A percentile compares a stretch with the other conserved stretches of the same genome.
phyloP scores from a whole-genome alignment of 495 filamentous ascomycete species.

The Aspergillus nanangensis region DNA sequence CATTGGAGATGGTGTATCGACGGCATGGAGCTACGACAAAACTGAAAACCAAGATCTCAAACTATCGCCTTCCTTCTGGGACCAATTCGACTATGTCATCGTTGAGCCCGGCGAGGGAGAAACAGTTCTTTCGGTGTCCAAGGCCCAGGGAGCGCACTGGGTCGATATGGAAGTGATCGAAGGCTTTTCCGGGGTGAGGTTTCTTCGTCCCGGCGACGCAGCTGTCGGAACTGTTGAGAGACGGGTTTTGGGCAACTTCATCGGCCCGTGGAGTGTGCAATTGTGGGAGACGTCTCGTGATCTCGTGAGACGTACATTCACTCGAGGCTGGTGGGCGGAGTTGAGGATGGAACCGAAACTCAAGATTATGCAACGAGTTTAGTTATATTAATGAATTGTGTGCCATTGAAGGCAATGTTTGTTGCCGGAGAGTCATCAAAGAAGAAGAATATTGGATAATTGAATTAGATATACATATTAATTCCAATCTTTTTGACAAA shows the following conservation, averaged over 20 bases:
- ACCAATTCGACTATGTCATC: conserved; percentile 74
- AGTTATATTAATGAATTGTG: background rate
- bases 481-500: too few species aligned
- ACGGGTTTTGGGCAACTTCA: conserved; percentile 19
- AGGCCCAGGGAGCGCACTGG: conserved; percentile 58
- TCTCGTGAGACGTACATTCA: conserved; percentile 14
- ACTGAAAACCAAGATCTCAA: conserved; percentile 47
- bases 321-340: conserved; percentile 42
- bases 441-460: too few species aligned
- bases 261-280: conserved; percentile 15
- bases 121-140: conserved; percentile 28
- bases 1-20: too few species aligned
- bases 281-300: conserved; percentile 21
- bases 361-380: conserved; percentile 25
- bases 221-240: conserved; percentile 27
- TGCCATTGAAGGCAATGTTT: background rate
- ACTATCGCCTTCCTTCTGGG: conserved; percentile 68
- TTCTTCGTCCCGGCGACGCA: conserved; percentile 52
- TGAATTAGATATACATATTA: too few species aligned
- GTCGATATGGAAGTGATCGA: conserved; percentile 62
- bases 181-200: conserved; percentile 65
- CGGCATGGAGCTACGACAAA: conserved; percentile 53
- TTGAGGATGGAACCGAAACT: conserved; percentile 36
- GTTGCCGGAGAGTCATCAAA: too few species aligned
- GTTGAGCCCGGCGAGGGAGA: conserved; percentile 55